Evolutionary conservation across 805 yeast genomes (phyloP).

Genomic region (Teunomyces aglyptinius): DNA sequence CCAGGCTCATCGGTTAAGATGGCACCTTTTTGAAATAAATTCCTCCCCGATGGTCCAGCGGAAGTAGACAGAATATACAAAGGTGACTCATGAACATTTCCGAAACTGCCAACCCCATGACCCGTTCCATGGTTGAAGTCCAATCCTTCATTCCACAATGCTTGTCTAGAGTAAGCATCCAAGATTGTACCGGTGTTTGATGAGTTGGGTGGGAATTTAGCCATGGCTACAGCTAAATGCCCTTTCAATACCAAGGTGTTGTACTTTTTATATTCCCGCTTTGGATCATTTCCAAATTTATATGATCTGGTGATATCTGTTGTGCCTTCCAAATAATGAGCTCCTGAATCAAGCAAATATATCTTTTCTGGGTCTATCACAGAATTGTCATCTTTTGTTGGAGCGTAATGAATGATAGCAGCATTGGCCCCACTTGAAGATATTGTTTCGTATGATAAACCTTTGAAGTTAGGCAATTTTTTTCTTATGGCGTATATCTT

Average conservation of each 20-base stretch:
- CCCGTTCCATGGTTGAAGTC: conserved; percentile 96
- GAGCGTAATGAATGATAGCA: conserved; percentile 74
- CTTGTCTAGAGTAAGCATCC: conserved; percentile 81
- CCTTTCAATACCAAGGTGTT: conserved; percentile 91
- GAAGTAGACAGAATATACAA: conserved; percentile 67
- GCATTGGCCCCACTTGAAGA: conserved; percentile 76
- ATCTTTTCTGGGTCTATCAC: conserved; percentile 65
- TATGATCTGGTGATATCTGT: conserved; percentile 92
- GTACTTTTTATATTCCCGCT: conserved; percentile 53
- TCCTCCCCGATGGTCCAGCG: conserved; percentile 49
- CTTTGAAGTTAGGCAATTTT: conserved; percentile 54
- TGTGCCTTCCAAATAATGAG: conserved; percentile 90
- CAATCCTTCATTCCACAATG: conserved; percentile 75
- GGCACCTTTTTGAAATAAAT: conserved; percentile 55
- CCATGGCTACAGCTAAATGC: conserved; percentile 78
- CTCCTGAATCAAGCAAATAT: conserved; percentile 85
- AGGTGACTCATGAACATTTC: conserved; percentile 95
- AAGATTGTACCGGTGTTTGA: conserved; percentile 73
- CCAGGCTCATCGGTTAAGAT: conserved; percentile 94
- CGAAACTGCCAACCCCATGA: conserved; percentile 92
- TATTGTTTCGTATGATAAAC: conserved; percentile 73
- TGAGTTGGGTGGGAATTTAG: conserved; percentile 62
- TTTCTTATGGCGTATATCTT: conserved; percentile 57
- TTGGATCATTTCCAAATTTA: conserved; percentile 50
- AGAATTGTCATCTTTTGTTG: conserved; percentile 56